Evolutionary conservation across 1,284 basidiomycete genomes (phyloP), one percentile per base, ranked within the genome.

Genomic region (Rhizoctonia solani): DNA sequence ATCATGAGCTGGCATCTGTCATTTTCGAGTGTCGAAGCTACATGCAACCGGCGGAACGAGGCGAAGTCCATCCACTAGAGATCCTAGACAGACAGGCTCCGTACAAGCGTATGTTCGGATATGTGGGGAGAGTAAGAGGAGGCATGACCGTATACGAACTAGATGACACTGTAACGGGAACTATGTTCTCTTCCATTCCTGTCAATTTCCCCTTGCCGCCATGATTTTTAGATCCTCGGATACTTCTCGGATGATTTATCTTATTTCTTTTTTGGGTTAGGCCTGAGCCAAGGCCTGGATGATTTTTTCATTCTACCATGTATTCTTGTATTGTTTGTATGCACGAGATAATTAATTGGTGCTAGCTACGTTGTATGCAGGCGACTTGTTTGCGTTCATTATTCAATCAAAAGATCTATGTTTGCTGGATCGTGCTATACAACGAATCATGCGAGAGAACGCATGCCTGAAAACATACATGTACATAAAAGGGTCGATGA

Each of bases 1-100:
- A 63, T n/a, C 58, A 63, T 19, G 58, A 63, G 30, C 25, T 63
- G 34, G 29, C 58, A 11, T 63, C 58, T 21, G 58, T 63, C 23
- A 63, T 63, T 14, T 63, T 63, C 58, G 58, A 63, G 23, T 63
- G 58, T 25, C 58, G 58, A 6, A 63, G 58, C n/a, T 63, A 63
- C n/a, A 11, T 63, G 13, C 58, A 63, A 34, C 47, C 58, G 14
- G n/a, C 34, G 9, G 44, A 46, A 9, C 47, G 46, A 19, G 13
- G 30, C n/a, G 27, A 63, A 23, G 6, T 0, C 46, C 4, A 41
- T 21, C 47, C 58, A 14, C 46, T 63, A 19, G 58, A 63, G 25
- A 39, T 63, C 13, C 34, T 63, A 11, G 58, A 63, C 47, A 50
- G 58, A 39, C 46, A 46, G 13, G 58, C 47, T 2, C 58, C 58